A percentile compares a stretch with the other conserved stretches of the same genome.
Evolutionary conservation across 2,329 filamentous ascomycete genomes (phyloP).

Genomic region (Rhynchosporium secalis): DNA sequence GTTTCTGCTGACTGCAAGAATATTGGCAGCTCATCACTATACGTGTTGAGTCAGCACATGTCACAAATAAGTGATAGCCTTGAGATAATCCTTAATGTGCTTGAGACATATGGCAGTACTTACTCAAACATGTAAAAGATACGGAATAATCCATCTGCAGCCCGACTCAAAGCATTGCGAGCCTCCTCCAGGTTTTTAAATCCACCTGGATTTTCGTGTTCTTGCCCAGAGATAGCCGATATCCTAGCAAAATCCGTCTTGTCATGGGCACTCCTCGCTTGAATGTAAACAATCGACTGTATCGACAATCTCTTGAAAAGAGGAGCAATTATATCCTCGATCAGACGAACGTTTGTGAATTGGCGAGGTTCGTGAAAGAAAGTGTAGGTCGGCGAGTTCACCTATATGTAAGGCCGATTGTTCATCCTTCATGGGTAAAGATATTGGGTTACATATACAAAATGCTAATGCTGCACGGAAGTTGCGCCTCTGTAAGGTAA

Average conservation of each 20-base stretch:
- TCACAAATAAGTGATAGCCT: background rate
- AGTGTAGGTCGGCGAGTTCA: too few relatives aligned
- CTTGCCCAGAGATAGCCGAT: background rate
- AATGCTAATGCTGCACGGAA: too few relatives aligned
- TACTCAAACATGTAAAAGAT: background rate
- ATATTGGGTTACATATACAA: too few relatives aligned
- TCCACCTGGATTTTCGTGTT: background rate
- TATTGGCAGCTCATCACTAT: background rate
- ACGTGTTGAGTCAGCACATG: background rate
- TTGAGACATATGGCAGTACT: background rate
- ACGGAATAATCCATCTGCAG: background rate
- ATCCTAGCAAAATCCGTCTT: background rate
- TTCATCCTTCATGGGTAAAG: too few relatives aligned
- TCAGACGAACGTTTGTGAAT: background rate
- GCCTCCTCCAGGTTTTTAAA: background rate
- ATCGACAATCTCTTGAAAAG: background rate
- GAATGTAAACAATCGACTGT: background rate
- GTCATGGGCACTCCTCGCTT: background rate
- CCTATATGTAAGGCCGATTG: too few relatives aligned
- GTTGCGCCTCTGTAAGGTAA: too few relatives aligned
- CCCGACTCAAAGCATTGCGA: background rate
- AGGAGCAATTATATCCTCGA: background rate
- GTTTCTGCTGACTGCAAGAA: background rate
- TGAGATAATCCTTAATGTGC: background rate
- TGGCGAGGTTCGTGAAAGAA: too few relatives aligned